Conservation (phyloP, 768 basidiomycete genomes). For the Suillus fuscotomentosus region DNA sequence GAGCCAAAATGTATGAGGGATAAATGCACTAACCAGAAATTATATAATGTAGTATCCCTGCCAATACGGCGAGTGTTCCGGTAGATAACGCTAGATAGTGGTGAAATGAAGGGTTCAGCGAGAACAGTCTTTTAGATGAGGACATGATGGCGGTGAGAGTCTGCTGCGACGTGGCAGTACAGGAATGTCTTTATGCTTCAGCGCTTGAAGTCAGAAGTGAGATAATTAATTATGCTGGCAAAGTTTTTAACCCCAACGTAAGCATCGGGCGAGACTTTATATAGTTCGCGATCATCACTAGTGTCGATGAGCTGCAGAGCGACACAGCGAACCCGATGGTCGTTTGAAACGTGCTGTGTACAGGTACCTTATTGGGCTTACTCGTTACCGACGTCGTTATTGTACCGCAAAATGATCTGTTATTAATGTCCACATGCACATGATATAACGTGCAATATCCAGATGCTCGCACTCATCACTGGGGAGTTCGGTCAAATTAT, state of each 20-base stretch:
- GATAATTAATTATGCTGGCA: not conserved
- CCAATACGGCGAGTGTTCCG: slow-evolving; percentile 37
- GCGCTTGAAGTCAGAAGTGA: not conserved
- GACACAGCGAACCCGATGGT: not conserved
- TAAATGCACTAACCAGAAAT: slow-evolving; percentile 41
- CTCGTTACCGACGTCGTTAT: not conserved
- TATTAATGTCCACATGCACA: not conserved
- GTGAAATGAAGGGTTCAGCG: slow-evolving; percentile 47
- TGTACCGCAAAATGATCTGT: not conserved
- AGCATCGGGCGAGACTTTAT: not conserved
- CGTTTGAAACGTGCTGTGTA: not conserved
- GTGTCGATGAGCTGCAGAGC: not conserved
- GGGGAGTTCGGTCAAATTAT: not conserved
- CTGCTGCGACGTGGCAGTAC: slow-evolving; percentile 1
- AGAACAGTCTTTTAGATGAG: slow-evolving; percentile 26
- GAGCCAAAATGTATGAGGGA: not conserved
- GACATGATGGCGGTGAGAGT: slow-evolving; percentile 19
- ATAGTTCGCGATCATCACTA: not conserved
- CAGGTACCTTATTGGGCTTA: not conserved
- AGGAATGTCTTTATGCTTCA: not conserved
- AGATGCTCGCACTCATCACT: not conserved
- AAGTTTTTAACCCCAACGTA: not conserved
- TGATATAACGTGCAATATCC: not conserved
- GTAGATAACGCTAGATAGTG: slow-evolving; percentile 45
- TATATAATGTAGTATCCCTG: slow-evolving; percentile 42